Conservation (phyloP, 192 early-diverging fungal genomes). For the Coemansia sp. region DNA sequence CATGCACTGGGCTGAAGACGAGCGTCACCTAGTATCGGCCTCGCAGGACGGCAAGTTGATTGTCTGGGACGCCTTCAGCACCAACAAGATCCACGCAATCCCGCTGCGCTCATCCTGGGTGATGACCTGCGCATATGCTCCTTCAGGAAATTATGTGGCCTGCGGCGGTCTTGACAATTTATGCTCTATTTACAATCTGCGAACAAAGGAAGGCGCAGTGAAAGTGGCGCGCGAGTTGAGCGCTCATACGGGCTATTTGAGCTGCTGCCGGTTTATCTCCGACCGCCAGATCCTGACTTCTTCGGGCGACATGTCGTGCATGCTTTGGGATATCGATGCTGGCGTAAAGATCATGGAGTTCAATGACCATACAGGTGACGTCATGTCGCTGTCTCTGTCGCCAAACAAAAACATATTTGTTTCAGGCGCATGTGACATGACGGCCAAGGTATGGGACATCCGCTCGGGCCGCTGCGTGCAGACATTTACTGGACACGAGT, state of each 20-base stretch:
- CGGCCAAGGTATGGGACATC: constrained; percentile 99
- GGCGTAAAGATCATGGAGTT: constrained; percentile 97
- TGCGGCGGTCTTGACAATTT: constrained; percentile 99
- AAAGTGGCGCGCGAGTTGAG: constrained; percentile 92
- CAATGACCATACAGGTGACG: constrained; percentile 97
- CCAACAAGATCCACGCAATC: constrained; percentile 99
- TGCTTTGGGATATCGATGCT: constrained; percentile 99
- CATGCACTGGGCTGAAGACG: constrained; percentile 99
- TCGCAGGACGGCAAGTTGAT: constrained; percentile 99
- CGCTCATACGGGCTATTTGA: constrained; percentile 97
- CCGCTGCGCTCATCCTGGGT: constrained; percentile 99
- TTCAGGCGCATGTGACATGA: constrained; percentile 97
- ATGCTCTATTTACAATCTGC: constrained; percentile 98
- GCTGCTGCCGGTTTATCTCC: constrained; percentile 94
- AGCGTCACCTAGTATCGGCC: constrained; percentile 93
- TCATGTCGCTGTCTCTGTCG: constrained; percentile 93
- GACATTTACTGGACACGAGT: constrained; percentile 97
- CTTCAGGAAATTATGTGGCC: constrained; percentile 96
- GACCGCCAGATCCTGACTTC: constrained; percentile 94
- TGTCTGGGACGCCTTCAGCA: constrained; percentile 98
- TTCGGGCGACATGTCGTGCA: constrained; percentile 98
- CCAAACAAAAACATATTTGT: constrained; percentile 97
- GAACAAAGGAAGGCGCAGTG: constrained; percentile 88
- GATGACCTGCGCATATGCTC: constrained; percentile 99
- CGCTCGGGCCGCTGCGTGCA: constrained; percentile 94